Base-by-base conservation (phyloP, 257 asterid genomes). In the Lantana camara region DNA sequence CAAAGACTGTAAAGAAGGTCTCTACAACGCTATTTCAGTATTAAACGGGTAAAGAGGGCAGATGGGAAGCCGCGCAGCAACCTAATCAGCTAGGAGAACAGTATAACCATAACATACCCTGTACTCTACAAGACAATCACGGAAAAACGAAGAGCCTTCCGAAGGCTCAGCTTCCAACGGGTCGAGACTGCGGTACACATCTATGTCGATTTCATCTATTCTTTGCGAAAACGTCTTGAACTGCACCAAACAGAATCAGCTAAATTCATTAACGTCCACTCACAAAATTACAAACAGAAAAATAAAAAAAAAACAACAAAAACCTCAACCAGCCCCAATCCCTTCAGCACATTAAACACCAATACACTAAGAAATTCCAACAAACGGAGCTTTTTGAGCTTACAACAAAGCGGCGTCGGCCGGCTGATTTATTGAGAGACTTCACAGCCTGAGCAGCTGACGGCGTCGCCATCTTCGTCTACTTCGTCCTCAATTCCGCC, bases 341-440 rank as follows among this genome's bases (percentile, higher is more conserved):
- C 34, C 10, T 34, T 7, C 22, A 35, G 22, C n/a, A 30, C 3
- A 24, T 30, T 35, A 44, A 32, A 7, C n/a, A 63, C 2, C 16
- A 34, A 21, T 23, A 41, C 29, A 22, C 13, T 14, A 5, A 20
- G 27, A 10, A 24, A 17, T 45, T 59, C 16, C 11, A 40, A 7
- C 23, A 52, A 64, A 34, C 4, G 10, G 49, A 9, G 17, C 17
- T 24, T 19, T 9, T 14, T 47, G 1, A 27, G 14, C 94, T 80
- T 84, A 91, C 98, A 14, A 75, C 82, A 73, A 91, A 91, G 27
- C 94, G 96, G 62, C 83, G 87, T 64, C 89, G 76, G 27, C 95
- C 91, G 5, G 81, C 10, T 34, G 79, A 75, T 40, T 64, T 79
- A 63, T 90, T 90, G 64, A 87, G 94, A 27, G 95, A 87, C 79